Evolutionary conservation across 371 early-diverging fungal species (phyloP), one percentile per base, ranked within the genome.

Genomic region (Mucor circinelloides): DNA sequence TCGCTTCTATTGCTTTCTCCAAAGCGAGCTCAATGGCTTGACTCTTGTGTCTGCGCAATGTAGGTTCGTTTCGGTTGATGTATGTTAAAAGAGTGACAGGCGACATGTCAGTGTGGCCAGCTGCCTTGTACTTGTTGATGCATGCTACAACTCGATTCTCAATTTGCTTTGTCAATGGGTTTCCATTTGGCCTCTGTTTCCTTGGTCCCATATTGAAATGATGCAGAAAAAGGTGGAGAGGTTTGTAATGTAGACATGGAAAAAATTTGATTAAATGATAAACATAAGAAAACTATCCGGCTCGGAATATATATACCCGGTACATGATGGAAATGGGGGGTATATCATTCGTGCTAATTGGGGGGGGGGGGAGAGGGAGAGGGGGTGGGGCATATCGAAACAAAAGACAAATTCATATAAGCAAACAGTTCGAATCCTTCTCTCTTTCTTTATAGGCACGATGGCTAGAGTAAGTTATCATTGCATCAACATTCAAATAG

Each of bases 11-110:
- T n/a, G 66, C 71, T 72, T 79, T 81, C 52, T 84, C 78, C 15
- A 89, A 78, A 58, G 77, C 77, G 15, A 69, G 67, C 60, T 85
- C 86, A 0, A 89, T 46, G 66, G 78, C 76, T 17, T 67, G 61
- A 34, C 74, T 76, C 52, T 87, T 89, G 46, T 78, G 72, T 46
- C 89, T 72, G 69, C 77, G 63, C 21, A 88, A 67, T 4, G 80
- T 74, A 21, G 70, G 42, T 54, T 89, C 89, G 13, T 72, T 75
- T 31, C 73, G 68, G 12, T 80, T 79, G 31, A 80, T 72, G 60
- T 88, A 86, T 12, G 86, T 85, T 36, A 78, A 73, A 4, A 89
- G 34, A 25, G 69, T 63, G 5, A 58, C 32, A 4, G 55, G 54
- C 12, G 68, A 69, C 71, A 75, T 70, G 46, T 80, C 79, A 2